These are phyloP conservation scores for Danielia oregonensis DNA, from an alignment of 805 yeast species.

Conservation along the genomic window DNA sequence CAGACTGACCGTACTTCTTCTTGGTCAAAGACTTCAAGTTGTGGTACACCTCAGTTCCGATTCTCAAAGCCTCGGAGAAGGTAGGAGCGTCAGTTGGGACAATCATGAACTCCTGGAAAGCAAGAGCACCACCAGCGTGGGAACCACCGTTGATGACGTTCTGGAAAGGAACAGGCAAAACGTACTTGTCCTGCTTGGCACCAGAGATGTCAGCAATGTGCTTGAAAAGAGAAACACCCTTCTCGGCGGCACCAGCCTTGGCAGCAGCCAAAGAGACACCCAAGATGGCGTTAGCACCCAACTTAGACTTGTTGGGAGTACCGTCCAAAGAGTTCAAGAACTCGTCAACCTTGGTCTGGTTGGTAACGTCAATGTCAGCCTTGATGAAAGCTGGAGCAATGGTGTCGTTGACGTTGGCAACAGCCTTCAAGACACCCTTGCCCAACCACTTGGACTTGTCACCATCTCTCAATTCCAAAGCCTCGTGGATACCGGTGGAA, in stretches of 20 bases:
- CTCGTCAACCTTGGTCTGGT: slow-evolving; percentile 84
- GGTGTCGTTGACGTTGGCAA: slow-evolving; percentile 88
- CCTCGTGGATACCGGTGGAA: slow-evolving; percentile 98
- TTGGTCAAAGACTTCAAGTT: slow-evolving; percentile 87
- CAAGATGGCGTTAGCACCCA: slow-evolving; percentile 97
- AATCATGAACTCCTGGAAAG: slow-evolving; percentile 99
- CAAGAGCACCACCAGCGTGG: slow-evolving; percentile 99
- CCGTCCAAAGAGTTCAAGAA: slow-evolving; percentile 88
- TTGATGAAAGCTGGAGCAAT: slow-evolving; percentile 91
- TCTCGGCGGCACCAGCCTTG: slow-evolving; percentile 97
- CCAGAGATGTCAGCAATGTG: slow-evolving; percentile 82
- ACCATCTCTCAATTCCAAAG: slow-evolving; percentile 96
- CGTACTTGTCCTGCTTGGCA: slow-evolving; percentile 74
- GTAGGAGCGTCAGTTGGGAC: slow-evolving; percentile 89
- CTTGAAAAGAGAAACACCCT: slow-evolving; percentile 87
- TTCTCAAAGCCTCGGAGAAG: slow-evolving; percentile 94
- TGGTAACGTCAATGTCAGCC: slow-evolving; percentile 76
- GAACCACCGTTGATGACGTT: slow-evolving; percentile 99
- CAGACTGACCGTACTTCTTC: slow-evolving; percentile 94
- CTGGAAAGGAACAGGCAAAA: slow-evolving; percentile 98
- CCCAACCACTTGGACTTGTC: slow-evolving; percentile 98
- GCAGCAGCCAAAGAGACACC: slow-evolving; percentile 98
- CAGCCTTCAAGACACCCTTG: slow-evolving; percentile 97
- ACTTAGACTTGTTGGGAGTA: slow-evolving; percentile 93
- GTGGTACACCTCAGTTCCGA: slow-evolving; percentile 98